phyloP scores from a whole-genome alignment of 768 basidiomycete species.

The Leccinum incarnatum region DNA sequence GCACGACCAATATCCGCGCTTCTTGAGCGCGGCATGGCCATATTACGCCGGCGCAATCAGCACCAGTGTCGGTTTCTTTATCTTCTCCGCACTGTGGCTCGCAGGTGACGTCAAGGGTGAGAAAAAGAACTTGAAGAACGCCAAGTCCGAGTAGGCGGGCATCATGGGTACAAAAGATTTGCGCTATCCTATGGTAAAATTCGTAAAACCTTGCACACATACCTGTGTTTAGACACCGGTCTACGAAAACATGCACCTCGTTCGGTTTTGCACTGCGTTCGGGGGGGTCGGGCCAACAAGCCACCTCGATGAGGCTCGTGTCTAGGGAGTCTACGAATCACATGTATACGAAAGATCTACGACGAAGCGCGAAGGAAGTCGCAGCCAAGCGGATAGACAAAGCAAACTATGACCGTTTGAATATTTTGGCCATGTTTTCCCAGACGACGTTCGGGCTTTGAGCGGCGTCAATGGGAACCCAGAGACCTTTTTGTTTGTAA shows the following conservation, averaged over 20 bases:
- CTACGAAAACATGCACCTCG: conserved; percentile 6
- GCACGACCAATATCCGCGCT: conserved; percentile 94
- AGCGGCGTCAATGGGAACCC: conserved; percentile 89
- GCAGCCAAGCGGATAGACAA: neutral
- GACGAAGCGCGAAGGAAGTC: neutral
- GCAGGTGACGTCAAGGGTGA: conserved; percentile 73
- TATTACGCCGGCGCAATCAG: conserved; percentile 92
- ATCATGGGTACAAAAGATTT: conserved; percentile 2
- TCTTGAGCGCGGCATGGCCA: conserved; percentile 94
- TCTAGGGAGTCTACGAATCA: conserved; percentile 18
- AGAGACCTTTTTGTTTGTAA: conserved; percentile 89
- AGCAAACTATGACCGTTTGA: conserved; percentile 36
- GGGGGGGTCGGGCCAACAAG: neutral
- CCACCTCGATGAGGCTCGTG: conserved; percentile 4
- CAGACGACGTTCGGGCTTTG: conserved; percentile 92
- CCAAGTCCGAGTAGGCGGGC: conserved; percentile 28
- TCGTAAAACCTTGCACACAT: conserved; percentile 17
- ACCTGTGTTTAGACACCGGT: conserved; percentile 18
- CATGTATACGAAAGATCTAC: conserved; percentile 29
- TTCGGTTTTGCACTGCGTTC: conserved; percentile 1
- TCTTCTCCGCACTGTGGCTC: conserved; percentile 87
- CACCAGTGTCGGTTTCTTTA: conserved; percentile 78
- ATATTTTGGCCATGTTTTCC: conserved; percentile 72
- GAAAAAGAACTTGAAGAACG: conserved; percentile 44
- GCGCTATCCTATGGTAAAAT: conserved; percentile 4